Conservation (phyloP, 2,329 filamentous ascomycete genomes). For the Aspergillus sergii region DNA sequence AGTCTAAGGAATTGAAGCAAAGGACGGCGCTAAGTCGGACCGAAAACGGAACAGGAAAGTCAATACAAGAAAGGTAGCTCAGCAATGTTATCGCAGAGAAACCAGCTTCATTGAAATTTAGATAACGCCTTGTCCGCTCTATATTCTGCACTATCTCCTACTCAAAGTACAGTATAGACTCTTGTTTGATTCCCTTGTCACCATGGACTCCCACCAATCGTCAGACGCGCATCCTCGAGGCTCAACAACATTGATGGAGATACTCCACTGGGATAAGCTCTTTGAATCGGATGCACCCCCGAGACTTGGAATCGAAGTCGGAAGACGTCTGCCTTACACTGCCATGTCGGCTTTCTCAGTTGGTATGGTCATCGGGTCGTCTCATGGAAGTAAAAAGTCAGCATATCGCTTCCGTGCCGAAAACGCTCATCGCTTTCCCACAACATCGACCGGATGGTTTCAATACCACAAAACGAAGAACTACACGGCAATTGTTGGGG, state of each 20-base stretch:
- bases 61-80: neutral
- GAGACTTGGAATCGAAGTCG: conserved; percentile 64
- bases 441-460: conserved; percentile 84
- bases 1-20: neutral
- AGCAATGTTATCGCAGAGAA: neutral
- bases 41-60: neutral
- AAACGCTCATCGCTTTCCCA: conserved; percentile 90
- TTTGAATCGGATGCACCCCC: conserved; percentile 41
- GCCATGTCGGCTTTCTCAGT: conserved; percentile 64
- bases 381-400: conserved; percentile 72
- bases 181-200: neutral
- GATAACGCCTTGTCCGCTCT: neutral
- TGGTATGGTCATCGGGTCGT: conserved; percentile 71
- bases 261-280: conserved; percentile 40
- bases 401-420: conserved; percentile 89
- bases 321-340: conserved; percentile 67
- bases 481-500: conserved; percentile 79
- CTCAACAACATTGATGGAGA: conserved; percentile 26
- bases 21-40: conserved; percentile 7
- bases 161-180: neutral
- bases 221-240: conserved; percentile 10
- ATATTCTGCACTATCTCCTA: neutral
- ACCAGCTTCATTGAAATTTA: neutral
- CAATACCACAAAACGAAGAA: conserved; percentile 99
- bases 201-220: conserved; percentile 18